phyloP scores from a whole-genome alignment of 1,139 yeast species.

The Saccharomyces hybrid region DNA sequence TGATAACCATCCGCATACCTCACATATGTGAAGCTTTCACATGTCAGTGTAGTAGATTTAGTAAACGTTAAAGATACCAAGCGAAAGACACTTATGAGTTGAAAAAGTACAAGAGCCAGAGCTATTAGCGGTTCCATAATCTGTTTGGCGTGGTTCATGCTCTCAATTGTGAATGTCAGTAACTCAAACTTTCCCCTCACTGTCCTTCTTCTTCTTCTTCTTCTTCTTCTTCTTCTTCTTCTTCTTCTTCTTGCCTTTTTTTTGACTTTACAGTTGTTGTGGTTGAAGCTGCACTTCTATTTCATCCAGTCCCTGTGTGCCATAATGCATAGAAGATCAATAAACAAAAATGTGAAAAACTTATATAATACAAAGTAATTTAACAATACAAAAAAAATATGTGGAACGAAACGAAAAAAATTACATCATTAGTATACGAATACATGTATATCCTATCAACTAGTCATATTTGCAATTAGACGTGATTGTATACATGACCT shows the following conservation, averaged over 20 bases:
- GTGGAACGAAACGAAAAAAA: background rate
- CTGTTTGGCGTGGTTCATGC: background rate
- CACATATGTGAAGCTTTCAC: too few species aligned
- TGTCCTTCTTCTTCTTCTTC: background rate
- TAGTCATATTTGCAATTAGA: background rate
- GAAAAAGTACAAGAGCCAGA: too few species aligned
- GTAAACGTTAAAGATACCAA: too few species aligned
- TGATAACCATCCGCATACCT: too few species aligned
- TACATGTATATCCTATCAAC: background rate
- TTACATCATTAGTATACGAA: background rate
- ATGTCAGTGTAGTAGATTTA: too few species aligned
- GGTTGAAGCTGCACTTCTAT: background rate
- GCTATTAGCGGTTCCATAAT: too few species aligned
- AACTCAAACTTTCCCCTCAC: background rate
- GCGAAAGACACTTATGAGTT: too few species aligned
- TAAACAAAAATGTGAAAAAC: background rate
- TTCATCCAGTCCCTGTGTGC: background rate
- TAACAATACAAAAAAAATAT: background rate
- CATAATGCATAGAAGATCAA: background rate
- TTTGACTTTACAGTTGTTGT: too few species aligned
- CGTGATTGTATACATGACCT: background rate
- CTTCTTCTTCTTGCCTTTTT: background rate
- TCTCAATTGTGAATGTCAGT: background rate
- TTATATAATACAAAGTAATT: background rate
- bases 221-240: background rate